Conservation (phyloP, 495 filamentous ascomycete genomes). For the Parathielavia appendiculata region DNA sequence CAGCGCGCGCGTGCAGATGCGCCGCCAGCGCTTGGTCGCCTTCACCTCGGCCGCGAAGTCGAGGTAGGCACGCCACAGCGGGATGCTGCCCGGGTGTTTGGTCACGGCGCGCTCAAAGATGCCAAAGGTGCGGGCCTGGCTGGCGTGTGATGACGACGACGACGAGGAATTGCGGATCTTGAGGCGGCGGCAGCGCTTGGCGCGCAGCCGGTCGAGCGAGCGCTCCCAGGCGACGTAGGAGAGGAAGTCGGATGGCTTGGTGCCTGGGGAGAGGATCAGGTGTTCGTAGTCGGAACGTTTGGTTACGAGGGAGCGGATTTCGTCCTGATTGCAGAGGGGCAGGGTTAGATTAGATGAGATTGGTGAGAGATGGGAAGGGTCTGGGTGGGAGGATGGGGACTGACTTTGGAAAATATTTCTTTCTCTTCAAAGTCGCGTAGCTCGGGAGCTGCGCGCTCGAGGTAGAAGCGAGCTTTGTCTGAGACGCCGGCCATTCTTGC, state of each 20-base stretch:
- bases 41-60: conserved; percentile 72
- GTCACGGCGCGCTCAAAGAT: conserved; percentile 81
- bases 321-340: conserved; percentile 54
- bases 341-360: conserved; percentile 4
- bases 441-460: conserved; percentile 87
- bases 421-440: conserved; percentile 84
- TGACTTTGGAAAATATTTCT: conserved; percentile 75
- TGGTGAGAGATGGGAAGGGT: neutral
- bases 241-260: conserved; percentile 68
- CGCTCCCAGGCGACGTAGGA: conserved; percentile 89
- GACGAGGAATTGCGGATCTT: conserved; percentile 52
- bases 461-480: conserved; percentile 91
- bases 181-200: conserved; percentile 74
- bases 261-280: conserved; percentile 74
- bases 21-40: conserved; percentile 71
- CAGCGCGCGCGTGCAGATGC: conserved; percentile 69
- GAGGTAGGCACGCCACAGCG: conserved; percentile 90
- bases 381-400: conserved; percentile 5
- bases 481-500: conserved; percentile 68
- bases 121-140: conserved; percentile 77
- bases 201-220: conserved; percentile 75
- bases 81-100: conserved; percentile 76
- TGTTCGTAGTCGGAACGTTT: conserved; percentile 94
- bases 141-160: conserved; percentile 50
- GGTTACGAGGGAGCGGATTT: conserved; percentile 79